phyloP scores from a whole-genome alignment of 2,329 filamentous ascomycete species.

The Dryadomyces quercivorus region DNA sequence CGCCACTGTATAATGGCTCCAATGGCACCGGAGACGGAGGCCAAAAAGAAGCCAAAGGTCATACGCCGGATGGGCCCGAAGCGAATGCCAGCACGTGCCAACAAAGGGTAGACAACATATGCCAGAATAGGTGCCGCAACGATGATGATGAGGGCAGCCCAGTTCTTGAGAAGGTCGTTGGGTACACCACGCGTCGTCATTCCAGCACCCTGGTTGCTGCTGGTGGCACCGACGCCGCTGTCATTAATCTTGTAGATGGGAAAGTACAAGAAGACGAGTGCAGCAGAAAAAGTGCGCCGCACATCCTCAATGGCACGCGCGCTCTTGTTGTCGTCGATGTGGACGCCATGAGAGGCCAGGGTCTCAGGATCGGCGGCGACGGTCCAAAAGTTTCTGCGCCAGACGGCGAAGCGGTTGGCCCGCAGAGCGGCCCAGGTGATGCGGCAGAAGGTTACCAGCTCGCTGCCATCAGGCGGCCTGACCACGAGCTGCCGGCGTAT shows the following conservation, averaged over 20 bases:
- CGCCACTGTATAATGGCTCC: constrained; percentile 44
- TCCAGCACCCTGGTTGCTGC: constrained; percentile 25
- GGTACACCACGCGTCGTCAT: constrained; percentile 37
- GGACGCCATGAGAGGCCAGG: constrained; percentile 27
- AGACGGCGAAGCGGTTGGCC: constrained; percentile 37
- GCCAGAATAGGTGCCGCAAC: constrained; percentile 42
- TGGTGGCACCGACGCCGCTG: constrained; percentile 24
- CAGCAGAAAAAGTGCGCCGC: constrained; percentile 33
- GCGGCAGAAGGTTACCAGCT: constrained; percentile 46
- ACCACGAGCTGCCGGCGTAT: constrained; percentile 45
- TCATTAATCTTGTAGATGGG: constrained; percentile 28
- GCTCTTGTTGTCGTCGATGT: constrained; percentile 43
- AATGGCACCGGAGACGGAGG: constrained; percentile 27
- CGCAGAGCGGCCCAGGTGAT: constrained; percentile 43
- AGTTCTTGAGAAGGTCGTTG: constrained; percentile 49
- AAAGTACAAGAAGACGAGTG: constrained; percentile 29
- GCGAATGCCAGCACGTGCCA: constrained; percentile 36
- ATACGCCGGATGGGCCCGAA: constrained; percentile 48
- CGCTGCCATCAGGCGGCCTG: constrained; percentile 51
- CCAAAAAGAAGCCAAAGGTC: constrained; percentile 41
- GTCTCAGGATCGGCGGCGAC: constrained; percentile 39
- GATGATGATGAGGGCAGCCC: constrained; percentile 48
- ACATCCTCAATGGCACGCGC: constrained; percentile 58
- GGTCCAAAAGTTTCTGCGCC: constrained; percentile 45
- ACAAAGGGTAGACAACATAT: constrained; percentile 42